Evolutionary conservation across 2,329 filamentous ascomycete species (phyloP), one percentile per base, ranked within the genome.

Genomic region (Alternaria dauci): DNA sequence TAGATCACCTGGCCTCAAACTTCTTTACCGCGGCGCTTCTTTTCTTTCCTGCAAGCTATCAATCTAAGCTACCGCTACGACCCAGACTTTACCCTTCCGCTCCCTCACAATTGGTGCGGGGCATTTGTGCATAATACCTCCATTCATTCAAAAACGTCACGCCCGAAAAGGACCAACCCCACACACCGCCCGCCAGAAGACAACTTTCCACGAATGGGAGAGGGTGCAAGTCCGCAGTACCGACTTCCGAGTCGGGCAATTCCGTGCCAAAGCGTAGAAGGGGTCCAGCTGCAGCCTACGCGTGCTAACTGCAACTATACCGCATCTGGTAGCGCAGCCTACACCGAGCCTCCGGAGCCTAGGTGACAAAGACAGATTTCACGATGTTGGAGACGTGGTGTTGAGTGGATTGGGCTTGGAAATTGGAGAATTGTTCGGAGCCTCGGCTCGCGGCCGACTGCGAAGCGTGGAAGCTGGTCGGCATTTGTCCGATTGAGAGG

Each of bases 201-300:
- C 64, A 36, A n/a, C 65, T 61, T 60, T 70, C 69, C 69, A 71
- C 68, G 63, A 71, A 71, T 71, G 57, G 63, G 56, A 70, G 56
- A 26, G 55, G 61, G 34, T 23, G 8, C 18, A 60, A 57, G 55
- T 62, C 65, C 61, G 61, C 14, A 30, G 46, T 36, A 38, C 23
- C 46, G 46, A 32, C 32, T 50, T 50, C 46, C 46, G 30, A 50
- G 32, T 36, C 30, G 9, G 32, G 46, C 46, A 50, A 32, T 50
- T 50, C 46, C 46, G 46, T 36, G 39, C 39, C 12, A 25, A 25
- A 25, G 39, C 39, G 39, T 42, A 25, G 6, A 42, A 42, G 39
- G 39, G 39, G 18, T 42, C 39, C 20, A 42, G 39, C 39, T 42
- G 39, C 39, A 25, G 39, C 20, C 39, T 25, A 16, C 39, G 20